Evolutionary conservation across 1,284 basidiomycete genomes (phyloP).

Genomic region (Lentinula novae-zelandiae): DNA sequence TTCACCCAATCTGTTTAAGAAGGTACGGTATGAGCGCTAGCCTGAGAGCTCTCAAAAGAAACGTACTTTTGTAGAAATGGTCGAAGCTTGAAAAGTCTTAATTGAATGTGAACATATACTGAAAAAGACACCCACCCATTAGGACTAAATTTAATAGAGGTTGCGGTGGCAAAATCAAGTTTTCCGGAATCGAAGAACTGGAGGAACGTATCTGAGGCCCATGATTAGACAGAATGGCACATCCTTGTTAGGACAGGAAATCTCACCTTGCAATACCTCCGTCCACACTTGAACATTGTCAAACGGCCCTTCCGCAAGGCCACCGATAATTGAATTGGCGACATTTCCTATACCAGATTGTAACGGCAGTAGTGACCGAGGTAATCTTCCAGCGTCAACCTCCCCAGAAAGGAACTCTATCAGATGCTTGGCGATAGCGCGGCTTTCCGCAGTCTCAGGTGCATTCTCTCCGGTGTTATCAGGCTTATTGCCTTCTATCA

Average conservation of each 20-base stretch:
- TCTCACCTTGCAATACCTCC: conserved; percentile 40
- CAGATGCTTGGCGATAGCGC: conserved; percentile 41
- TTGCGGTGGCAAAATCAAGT: conserved; percentile 47
- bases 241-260: not conserved
- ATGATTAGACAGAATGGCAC: not conserved
- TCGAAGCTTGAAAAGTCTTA: conserved; percentile 33
- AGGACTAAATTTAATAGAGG: conserved; percentile 46
- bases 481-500: conserved; percentile 39
- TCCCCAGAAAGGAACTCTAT: conserved; percentile 46
- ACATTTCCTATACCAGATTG: conserved; percentile 53
- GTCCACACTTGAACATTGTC: conserved; percentile 50
- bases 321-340: conserved; percentile 50
- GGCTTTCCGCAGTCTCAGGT: conserved; percentile 40
- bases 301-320: conserved; percentile 45
- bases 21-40: not conserved
- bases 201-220: conserved; percentile 34
- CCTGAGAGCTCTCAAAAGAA: not conserved
- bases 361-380: conserved; percentile 41
- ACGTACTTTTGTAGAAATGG: conserved; percentile 38
- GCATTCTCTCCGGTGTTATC: conserved; percentile 49
- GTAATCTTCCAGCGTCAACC: conserved; percentile 41
- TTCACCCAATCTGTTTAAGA: conserved; percentile 35
- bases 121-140: conserved; percentile 29
- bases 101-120: not conserved
- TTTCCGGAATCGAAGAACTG: conserved; percentile 47